Conservation (phyloP, 148 eudicot species). For the Cornus suecica region DNA sequence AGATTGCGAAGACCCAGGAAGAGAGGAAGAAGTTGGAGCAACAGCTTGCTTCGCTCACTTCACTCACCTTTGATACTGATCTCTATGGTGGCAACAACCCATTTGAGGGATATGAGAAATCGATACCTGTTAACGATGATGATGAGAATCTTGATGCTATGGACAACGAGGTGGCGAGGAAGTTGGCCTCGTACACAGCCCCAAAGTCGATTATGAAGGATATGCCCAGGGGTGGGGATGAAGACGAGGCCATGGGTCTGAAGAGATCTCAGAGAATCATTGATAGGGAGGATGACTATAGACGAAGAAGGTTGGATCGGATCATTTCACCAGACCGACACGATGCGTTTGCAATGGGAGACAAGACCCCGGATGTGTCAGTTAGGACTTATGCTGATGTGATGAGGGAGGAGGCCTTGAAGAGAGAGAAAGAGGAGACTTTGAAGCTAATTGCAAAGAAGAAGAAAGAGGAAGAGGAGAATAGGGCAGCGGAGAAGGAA, state of each 20-base stretch:
- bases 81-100: constrained; percentile 55
- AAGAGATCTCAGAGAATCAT: constrained; percentile 64
- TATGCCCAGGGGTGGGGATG: constrained; percentile 57
- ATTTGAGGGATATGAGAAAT: constrained; percentile 59
- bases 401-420: constrained; percentile 77
- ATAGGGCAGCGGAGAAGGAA: constrained; percentile 41
- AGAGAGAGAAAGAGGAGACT: constrained; percentile 71
- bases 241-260: constrained; percentile 53
- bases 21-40: constrained; percentile 87
- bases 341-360: constrained; percentile 78
- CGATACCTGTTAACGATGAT: constrained; percentile 78
- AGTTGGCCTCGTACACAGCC: constrained; percentile 74
- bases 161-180: constrained; percentile 62
- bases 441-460: constrained; percentile 58
- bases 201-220: constrained; percentile 77
- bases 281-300: constrained; percentile 80
- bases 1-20: constrained; percentile 78
- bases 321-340: constrained; percentile 75
- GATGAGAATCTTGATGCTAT: constrained; percentile 55
- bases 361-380: constrained; percentile 80
- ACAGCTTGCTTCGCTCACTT: constrained; percentile 59
- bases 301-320: constrained; percentile 59
- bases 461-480: constrained; percentile 76
- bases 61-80: constrained; percentile 66
- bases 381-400: constrained; percentile 80